A percentile compares a stretch with the other conserved stretches of the same genome.
These are phyloP conservation scores for Mortierella alpina DNA, from an alignment of 192 early-diverging fungal genomes.

Conservation along the genomic window DNA sequence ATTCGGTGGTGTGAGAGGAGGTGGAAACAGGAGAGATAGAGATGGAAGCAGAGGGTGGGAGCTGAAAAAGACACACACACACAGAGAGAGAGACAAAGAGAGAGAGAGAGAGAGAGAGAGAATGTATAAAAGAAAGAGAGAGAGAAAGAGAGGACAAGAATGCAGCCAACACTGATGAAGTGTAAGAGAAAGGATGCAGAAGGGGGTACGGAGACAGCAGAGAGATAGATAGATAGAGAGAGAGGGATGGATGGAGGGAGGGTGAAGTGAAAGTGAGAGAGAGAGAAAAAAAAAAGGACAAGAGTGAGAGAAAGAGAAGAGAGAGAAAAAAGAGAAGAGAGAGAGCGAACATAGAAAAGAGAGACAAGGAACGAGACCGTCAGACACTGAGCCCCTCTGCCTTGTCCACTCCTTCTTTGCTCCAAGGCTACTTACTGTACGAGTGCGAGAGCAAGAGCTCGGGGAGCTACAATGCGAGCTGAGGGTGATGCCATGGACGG, in stretches of 20 bases:
- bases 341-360: not conserved
- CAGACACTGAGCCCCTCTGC: not conserved
- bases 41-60: not conserved
- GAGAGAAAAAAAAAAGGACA: not conserved
- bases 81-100: not conserved
- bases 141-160: not conserved
- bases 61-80: conserved; percentile 4
- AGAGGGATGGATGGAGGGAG: not conserved
- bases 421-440: not conserved
- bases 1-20: too few relatives aligned
- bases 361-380: not conserved
- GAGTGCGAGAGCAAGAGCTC: not conserved
- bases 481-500: too few relatives aligned
- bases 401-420: not conserved
- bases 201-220: not conserved
- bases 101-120: not conserved
- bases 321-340: not conserved
- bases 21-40: not conserved
- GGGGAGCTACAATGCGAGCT: not conserved
- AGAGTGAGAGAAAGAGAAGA: not conserved
- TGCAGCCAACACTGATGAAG: not conserved
- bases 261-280: not conserved
- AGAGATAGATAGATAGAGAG: not conserved
- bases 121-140: not conserved
- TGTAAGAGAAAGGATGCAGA: not conserved